Conservation (phyloP, 2,329 filamentous ascomycete genomes). For the Colletotrichum salicis region DNA sequence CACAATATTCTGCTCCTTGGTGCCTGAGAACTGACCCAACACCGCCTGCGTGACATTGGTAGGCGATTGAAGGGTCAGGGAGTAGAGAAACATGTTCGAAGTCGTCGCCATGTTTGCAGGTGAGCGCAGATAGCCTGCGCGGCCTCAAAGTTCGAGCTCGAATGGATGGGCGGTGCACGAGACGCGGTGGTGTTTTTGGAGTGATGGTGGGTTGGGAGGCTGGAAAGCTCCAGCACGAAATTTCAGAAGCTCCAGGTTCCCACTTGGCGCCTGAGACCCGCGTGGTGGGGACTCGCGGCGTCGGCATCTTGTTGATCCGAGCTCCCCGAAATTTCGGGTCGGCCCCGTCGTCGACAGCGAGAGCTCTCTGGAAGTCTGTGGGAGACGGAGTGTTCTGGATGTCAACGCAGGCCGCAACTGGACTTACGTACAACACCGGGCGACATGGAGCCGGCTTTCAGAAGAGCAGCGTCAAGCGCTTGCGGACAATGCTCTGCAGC, state of each 20-base stretch:
- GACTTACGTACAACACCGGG: neutral
- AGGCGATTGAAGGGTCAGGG: constrained; percentile 92
- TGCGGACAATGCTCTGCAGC: constrained; percentile 39
- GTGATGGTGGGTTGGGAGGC: constrained; percentile 31
- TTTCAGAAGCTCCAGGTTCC: constrained; percentile 35
- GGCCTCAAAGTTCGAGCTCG: constrained; percentile 46
- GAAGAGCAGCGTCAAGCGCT: constrained; percentile 38
- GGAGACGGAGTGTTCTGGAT: neutral
- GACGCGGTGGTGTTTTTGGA: constrained; percentile 30
- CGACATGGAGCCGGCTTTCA: constrained; percentile 38
- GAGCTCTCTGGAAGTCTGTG: constrained; percentile 3
- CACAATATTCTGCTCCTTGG: constrained; percentile 97
- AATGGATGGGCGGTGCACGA: constrained; percentile 22
- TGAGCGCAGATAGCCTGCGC: constrained; percentile 63
- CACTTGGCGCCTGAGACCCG: constrained; percentile 23
- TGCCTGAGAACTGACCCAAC: constrained; percentile 93
- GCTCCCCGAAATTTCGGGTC: constrained; percentile 35
- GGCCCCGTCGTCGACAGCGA: neutral
- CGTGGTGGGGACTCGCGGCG: neutral
- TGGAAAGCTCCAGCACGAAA: constrained; percentile 33
- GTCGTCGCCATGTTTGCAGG: constrained; percentile 87
- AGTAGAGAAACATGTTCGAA: constrained; percentile 98
- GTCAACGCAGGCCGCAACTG: constrained; percentile 9
- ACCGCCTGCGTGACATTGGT: constrained; percentile 91
- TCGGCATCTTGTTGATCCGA: constrained; percentile 30